Evolutionary conservation across 306 rosid species (phyloP).

Genomic region (Cicer chorassanicum): DNA sequence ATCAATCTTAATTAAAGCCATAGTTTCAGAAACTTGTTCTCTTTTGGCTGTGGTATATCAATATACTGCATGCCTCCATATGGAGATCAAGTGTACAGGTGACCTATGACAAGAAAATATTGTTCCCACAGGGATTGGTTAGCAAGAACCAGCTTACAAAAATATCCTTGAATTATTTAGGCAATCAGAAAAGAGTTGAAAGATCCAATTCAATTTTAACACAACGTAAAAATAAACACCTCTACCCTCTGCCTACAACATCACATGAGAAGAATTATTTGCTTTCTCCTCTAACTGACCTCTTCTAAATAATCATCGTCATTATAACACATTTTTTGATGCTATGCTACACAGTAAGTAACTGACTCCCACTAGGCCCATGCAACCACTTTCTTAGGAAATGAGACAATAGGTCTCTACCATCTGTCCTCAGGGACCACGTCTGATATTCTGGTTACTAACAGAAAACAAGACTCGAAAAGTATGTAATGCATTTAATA

Average conservation of each 20-base stretch:
- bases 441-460: conserved; percentile 3
- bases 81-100: conserved; percentile 2
- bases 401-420: not conserved
- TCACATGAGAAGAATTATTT: not conserved
- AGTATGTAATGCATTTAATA: conserved; percentile 29
- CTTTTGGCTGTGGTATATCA: conserved; percentile 4
- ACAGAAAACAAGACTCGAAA: conserved; percentile 16
- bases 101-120: conserved; percentile 3
- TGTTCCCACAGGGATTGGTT: not conserved
- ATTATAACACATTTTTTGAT: not conserved
- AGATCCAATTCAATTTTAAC: not conserved
- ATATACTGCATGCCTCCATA: not conserved
- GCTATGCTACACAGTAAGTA: not conserved
- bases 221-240: not conserved
- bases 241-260: not conserved
- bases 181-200: not conserved
- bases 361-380: not conserved
- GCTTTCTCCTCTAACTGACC: not conserved
- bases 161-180: not conserved
- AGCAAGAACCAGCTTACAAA: not conserved
- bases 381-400: not conserved
- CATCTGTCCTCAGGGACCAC: not conserved
- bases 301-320: not conserved
- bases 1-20: conserved; percentile 16
- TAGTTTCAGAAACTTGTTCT: conserved; percentile 25